These are phyloP conservation scores for Endocarpon pusillum DNA, from an alignment of 495 filamentous ascomycete genomes.

Conservation along the genomic window DNA sequence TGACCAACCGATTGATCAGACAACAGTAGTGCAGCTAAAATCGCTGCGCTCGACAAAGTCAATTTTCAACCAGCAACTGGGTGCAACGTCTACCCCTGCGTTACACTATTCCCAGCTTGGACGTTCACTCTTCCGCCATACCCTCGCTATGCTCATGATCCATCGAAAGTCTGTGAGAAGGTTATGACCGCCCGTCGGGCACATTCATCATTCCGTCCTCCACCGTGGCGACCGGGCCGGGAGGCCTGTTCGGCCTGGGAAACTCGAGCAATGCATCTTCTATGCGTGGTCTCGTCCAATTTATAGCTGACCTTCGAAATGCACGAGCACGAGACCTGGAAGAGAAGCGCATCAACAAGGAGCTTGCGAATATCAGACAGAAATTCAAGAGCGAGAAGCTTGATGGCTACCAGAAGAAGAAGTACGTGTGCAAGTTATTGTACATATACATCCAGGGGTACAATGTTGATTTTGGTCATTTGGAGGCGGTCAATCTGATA, in stretches of 20 bases:
- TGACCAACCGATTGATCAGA: no score
- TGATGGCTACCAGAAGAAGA: conserved; percentile 97
- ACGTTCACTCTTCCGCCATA: no score
- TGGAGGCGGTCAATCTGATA: conserved; percentile 95
- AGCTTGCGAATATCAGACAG: conserved; percentile 89
- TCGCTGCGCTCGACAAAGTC: no score
- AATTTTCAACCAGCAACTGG: no score
- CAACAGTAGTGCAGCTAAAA: no score
- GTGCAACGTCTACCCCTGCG: no score
- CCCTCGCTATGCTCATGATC: no score
- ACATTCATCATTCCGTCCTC: no score
- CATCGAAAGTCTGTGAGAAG: no score
- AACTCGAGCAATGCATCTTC: conserved; percentile 33
- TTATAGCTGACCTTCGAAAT: conserved; percentile 94
- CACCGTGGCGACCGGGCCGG: conserved; percentile 2
- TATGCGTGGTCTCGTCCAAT: conserved; percentile 86
- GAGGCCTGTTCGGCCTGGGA: not conserved
- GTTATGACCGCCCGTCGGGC: no score
- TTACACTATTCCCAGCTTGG: no score
- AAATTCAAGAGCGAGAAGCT: conserved; percentile 63
- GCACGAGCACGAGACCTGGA: conserved; percentile 89
- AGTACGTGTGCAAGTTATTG: conserved; percentile 99
- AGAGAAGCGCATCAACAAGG: conserved; percentile 98
- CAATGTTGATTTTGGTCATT: conserved; percentile 97
- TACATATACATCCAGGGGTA: conserved; percentile 99